These are phyloP conservation scores for Pseudonitzschia multiseries DNA, from an alignment of 108 stramenopile species.

Conservation along the genomic window DNA sequence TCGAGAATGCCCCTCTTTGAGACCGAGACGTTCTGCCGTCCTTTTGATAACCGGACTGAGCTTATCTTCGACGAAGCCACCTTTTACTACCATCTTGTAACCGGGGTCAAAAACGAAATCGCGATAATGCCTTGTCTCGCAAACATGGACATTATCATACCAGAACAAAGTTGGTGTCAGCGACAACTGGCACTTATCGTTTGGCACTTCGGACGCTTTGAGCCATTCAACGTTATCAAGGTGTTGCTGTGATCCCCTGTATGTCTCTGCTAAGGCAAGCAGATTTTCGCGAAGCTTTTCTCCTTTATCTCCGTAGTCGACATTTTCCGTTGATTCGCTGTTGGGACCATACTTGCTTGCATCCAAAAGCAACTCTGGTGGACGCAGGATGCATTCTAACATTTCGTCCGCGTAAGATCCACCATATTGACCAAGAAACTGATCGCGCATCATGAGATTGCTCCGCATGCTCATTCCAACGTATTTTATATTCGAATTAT, in stretches of 20 bases:
- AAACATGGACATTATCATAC: constrained; percentile 88
- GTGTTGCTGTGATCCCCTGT: constrained; percentile 51
- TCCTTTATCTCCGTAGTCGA: constrained; percentile 29
- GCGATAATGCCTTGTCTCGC: constrained; percentile 72
- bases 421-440: constrained; percentile 73
- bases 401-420: constrained; percentile 52
- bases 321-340: constrained; percentile 40
- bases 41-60: constrained; percentile 63
- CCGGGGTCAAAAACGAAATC: constrained; percentile 79
- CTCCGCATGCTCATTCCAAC: constrained; percentile 79
- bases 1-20: constrained; percentile 60
- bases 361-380: constrained; percentile 56
- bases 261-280: constrained; percentile 43
- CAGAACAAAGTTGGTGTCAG: constrained; percentile 85
- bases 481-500: constrained; percentile 59
- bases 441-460: constrained; percentile 74
- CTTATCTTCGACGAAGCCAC: constrained; percentile 89
- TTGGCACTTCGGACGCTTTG: constrained; percentile 30
- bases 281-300: constrained; percentile 46
- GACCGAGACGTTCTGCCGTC: constrained; percentile 66
- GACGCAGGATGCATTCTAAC: constrained; percentile 49
- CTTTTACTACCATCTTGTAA: constrained; percentile 75
- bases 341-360: constrained; percentile 57
- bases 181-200: constrained; percentile 53
- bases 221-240: constrained; percentile 50